Percentiles rank a stretch among this genome's conserved stretches.
Conservation (phyloP, 352 stramenopile genomes). For the Phytophthora melonis region DNA sequence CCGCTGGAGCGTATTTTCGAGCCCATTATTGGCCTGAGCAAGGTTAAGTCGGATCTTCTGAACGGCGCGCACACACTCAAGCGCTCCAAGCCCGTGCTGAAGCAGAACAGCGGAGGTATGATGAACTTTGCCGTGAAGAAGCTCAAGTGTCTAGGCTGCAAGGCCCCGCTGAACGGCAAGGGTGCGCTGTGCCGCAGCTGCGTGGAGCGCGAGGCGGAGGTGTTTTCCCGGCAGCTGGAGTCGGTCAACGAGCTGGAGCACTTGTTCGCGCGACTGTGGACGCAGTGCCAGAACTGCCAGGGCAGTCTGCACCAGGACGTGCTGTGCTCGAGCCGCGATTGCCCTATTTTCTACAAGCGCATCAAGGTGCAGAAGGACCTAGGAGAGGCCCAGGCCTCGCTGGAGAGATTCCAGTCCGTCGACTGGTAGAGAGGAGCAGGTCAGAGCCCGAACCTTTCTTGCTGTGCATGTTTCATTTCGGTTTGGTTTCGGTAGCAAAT, state of each 20-base stretch:
- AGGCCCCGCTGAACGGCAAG: conserved; percentile 92
- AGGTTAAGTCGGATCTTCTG: conserved; percentile 93
- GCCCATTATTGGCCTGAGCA: conserved; percentile 96
- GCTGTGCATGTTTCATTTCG: conserved; percentile 2
- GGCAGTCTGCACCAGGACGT: conserved; percentile 96
- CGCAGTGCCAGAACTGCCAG: conserved; percentile 98
- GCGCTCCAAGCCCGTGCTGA: conserved; percentile 96
- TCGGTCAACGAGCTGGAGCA: conserved; percentile 94
- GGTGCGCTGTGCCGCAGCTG: conserved; percentile 95
- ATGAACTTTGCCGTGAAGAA: conserved; percentile 99
- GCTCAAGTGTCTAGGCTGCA: conserved; percentile 98
- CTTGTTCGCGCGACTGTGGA: conserved; percentile 97
- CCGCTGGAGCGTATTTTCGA: conserved; percentile 99
- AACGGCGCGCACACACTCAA: conserved; percentile 98
- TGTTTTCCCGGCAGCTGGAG: conserved; percentile 96
- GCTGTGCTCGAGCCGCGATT: conserved; percentile 98
- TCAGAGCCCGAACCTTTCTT: conserved; percentile 3
- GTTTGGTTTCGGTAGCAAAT: conserved; percentile 7
- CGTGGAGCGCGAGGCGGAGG: conserved; percentile 91
- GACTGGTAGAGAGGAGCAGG: conserved; percentile 59
- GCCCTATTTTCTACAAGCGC: conserved; percentile 99
- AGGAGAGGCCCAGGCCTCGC: conserved; percentile 90
- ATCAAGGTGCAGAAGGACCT: conserved; percentile 99
- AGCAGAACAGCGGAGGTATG: conserved; percentile 97
- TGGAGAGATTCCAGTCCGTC: conserved; percentile 95